Conservation (phyloP, 768 basidiomycete genomes). For the Ephemerocybe angulata region DNA sequence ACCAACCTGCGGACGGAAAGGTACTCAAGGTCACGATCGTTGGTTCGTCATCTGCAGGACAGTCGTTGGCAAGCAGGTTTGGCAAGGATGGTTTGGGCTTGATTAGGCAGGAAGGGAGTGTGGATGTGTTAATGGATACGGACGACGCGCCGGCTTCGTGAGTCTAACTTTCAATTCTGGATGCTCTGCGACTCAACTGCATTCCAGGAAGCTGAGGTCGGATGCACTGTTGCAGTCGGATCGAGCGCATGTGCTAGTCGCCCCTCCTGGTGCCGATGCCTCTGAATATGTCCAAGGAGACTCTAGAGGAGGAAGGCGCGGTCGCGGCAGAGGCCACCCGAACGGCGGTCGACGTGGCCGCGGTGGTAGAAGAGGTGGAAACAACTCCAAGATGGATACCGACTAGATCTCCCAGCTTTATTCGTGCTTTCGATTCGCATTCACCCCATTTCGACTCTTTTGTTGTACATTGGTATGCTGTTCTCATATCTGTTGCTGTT, state of each 20-base stretch:
- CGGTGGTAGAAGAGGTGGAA: slow-evolving; percentile 33
- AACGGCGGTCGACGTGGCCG: slow-evolving; percentile 33
- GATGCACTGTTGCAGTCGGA: slow-evolving; percentile 63
- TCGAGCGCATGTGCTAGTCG: slow-evolving; percentile 65
- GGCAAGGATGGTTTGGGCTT: slow-evolving; percentile 50
- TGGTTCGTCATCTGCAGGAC: slow-evolving; percentile 46
- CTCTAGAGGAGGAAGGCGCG: slow-evolving; percentile 34
- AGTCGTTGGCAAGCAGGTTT: slow-evolving; percentile 54
- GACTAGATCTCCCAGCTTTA: slow-evolving; percentile 32
- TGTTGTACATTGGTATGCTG: slow-evolving; percentile 3
- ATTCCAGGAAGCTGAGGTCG: slow-evolving; percentile 76
- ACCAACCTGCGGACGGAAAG: slow-evolving; percentile 79
- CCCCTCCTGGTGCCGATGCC: slow-evolving; percentile 63
- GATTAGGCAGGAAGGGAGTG: slow-evolving; percentile 50
- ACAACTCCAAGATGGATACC: slow-evolving; percentile 48
- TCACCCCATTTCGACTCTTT: not conserved
- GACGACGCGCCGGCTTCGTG: slow-evolving; percentile 52
- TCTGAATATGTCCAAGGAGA: slow-evolving; percentile 43
- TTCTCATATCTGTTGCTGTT: not conserved
- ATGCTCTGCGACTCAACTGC: not conserved
- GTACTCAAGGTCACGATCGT: slow-evolving; percentile 63
- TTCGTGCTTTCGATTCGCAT: not conserved
- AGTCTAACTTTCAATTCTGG: slow-evolving; percentile 23
- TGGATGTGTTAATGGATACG: slow-evolving; percentile 58
- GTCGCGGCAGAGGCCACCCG: slow-evolving; percentile 36